Evolutionary conservation across 495 filamentous ascomycete genomes (phyloP), one percentile per base, ranked within the genome.

Genomic region (Penicillium macrosclerotiorum): DNA sequence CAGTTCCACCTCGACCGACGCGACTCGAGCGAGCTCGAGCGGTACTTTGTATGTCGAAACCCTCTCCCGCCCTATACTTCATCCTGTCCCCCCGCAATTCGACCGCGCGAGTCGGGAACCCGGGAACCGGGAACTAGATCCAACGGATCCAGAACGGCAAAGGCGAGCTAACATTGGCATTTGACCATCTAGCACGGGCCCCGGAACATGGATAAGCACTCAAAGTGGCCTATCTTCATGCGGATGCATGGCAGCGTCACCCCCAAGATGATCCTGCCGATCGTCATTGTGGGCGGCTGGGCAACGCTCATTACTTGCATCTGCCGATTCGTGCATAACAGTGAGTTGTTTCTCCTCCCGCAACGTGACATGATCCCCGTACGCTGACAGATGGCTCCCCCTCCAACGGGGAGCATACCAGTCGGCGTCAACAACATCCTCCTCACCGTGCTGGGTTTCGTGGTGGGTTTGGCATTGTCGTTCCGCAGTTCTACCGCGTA

Each of bases 401-500:
- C n/a, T 37, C 20, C 22, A 23, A 17, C 29, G 18, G 36, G 34
- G n/a, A n/a, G 14, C 13, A 2, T 18, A 35, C 4, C 38, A 73
- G 70, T 74, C 18, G 76, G 76, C 16, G 82, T 93, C 19, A 76
- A 78, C 49, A 80, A 75, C 17, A 75, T 90, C 42, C 74, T 95
- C 7, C 77, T 95, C 25, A 94, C 88, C 11, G 84, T 94, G 8
- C 80, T 88, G 20, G 89, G 89, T 83, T 93, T 95, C 73, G 88
- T 94, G 49, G 87, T 95, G 54, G 86, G 84, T 74, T 65, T 94
- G 58, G 78, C 86, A 1, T 71, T 95, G 50, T 89, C 85, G 17
- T 93, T 95, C 71, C 83, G 89, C 37, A 87, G 81, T 51, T 86
- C 86, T 1, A 90, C 88, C 12, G 89, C 89, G 5, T 95, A 95